Conservation (phyloP, 164 flowering plant species). For the Stephania cephalantha region DNA sequence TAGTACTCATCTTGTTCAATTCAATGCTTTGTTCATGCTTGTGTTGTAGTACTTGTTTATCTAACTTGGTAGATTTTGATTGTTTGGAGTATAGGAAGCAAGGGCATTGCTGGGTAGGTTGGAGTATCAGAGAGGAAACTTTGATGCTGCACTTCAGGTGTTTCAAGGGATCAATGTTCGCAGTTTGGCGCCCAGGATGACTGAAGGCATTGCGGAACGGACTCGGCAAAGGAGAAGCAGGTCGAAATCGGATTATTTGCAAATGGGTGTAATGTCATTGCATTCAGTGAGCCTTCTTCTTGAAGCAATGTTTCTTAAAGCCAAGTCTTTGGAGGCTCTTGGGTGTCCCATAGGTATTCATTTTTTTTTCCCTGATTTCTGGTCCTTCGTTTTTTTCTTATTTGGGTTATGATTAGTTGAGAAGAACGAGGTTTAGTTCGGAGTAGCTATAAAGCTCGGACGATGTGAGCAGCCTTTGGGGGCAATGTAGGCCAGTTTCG, state of each 20-base stretch:
- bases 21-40: background rate
- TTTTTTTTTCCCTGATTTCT: background rate
- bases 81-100: conserved; percentile 63
- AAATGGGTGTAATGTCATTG: conserved; percentile 65
- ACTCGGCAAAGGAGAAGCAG: conserved; percentile 46
- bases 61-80: background rate
- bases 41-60: conserved; percentile 1
- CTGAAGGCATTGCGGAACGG: conserved; percentile 57
- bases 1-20: background rate
- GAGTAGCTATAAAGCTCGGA: background rate
- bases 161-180: conserved; percentile 86
- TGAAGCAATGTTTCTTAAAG: conserved; percentile 87
- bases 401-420: background rate
- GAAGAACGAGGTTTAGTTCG: background rate
- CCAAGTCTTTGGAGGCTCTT: conserved; percentile 71
- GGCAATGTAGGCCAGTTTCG: background rate
- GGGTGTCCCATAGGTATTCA: conserved; percentile 56
- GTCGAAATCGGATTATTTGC: conserved; percentile 38
- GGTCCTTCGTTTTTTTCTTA: background rate
- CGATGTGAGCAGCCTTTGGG: background rate
- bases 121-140: conserved; percentile 76
- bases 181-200: conserved; percentile 60
- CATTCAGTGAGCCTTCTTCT: conserved; percentile 90
- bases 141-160: conserved; percentile 90
- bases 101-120: conserved; percentile 86